These are phyloP conservation scores for Wallacemonas sp. DNA, from an alignment of 208 protist genomes.

Conservation along the genomic window DNA sequence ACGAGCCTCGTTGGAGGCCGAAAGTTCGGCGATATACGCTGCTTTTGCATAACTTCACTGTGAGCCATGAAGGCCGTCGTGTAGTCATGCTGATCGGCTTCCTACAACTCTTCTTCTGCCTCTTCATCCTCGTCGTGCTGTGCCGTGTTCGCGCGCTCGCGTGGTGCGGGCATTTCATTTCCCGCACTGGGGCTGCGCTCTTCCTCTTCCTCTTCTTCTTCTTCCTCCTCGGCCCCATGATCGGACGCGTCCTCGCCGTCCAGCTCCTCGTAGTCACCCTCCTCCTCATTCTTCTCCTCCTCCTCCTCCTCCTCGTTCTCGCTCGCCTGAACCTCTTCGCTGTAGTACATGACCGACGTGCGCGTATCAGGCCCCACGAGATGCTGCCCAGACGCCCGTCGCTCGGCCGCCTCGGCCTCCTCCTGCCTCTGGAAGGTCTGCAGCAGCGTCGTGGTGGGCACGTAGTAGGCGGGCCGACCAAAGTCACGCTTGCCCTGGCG, in stretches of 20 bases:
- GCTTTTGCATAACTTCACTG: too few species aligned
- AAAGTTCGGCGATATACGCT: too few species aligned
- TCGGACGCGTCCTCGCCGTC: neutral
- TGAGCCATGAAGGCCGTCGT: too few species aligned
- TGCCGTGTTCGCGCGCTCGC: too few species aligned
- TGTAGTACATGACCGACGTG: conserved; percentile 15
- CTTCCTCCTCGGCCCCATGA: too few species aligned
- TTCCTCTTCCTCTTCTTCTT: too few species aligned
- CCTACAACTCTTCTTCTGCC: neutral
- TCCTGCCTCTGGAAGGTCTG: conserved; percentile 31
- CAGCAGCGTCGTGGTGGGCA: conserved; percentile 40
- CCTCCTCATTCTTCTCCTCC: neutral
- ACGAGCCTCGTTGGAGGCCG: too few species aligned
- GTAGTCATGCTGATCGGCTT: neutral
- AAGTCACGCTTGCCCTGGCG: conserved; percentile 48
- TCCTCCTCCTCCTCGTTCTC: neutral
- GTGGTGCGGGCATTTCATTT: too few species aligned
- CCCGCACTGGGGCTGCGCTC: too few species aligned
- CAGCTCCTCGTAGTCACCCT: neutral
- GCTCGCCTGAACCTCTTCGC: neutral
- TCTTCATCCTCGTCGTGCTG: conserved; percentile 6
- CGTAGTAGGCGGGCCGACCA: conserved; percentile 66
- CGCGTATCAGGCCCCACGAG: neutral
- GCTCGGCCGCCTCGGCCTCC: neutral
- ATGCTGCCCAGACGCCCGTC: neutral